These are phyloP conservation scores for Craterostigma plantagineum DNA, from an alignment of 257 asterid genomes.

Conservation along the genomic window DNA sequence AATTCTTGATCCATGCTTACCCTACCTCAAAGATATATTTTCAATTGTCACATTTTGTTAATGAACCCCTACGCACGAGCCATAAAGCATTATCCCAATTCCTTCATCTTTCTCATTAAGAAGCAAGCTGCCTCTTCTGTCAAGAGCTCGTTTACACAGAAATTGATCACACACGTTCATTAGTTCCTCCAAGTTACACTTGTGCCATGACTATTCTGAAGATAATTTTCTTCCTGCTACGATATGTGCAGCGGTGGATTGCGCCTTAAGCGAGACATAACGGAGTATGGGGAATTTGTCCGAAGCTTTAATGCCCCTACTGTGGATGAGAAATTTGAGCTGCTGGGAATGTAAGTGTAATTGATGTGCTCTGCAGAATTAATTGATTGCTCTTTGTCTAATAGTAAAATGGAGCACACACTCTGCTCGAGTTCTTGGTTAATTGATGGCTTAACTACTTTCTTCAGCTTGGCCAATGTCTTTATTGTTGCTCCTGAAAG, in stretches of 20 bases:
- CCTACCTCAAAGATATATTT: background rate
- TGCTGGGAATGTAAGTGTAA: conserved; percentile 75
- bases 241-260: conserved; percentile 67
- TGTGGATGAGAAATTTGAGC: conserved; percentile 92
- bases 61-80: too few species aligned
- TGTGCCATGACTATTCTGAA: too few species aligned
- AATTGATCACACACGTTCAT: too few species aligned
- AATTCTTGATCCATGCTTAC: conserved; percentile 10
- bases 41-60: conserved; percentile 1
- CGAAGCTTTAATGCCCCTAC: conserved; percentile 96
- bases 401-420: background rate
- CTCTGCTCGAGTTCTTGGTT: conserved; percentile 9
- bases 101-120: too few species aligned
- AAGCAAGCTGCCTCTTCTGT: too few species aligned
- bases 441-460: conserved; percentile 1
- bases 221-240: background rate
- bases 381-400: conserved; percentile 4
- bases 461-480: conserved; percentile 58
- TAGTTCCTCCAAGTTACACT: too few species aligned
- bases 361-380: background rate
- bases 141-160: too few species aligned
- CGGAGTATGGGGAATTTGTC: conserved; percentile 93
- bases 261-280: conserved; percentile 95
- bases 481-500: conserved; percentile 94
- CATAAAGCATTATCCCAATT: too few species aligned